These are phyloP conservation scores for Naganishia sp. DNA, from an alignment of 1,284 basidiomycete genomes.

Conservation along the genomic window DNA sequence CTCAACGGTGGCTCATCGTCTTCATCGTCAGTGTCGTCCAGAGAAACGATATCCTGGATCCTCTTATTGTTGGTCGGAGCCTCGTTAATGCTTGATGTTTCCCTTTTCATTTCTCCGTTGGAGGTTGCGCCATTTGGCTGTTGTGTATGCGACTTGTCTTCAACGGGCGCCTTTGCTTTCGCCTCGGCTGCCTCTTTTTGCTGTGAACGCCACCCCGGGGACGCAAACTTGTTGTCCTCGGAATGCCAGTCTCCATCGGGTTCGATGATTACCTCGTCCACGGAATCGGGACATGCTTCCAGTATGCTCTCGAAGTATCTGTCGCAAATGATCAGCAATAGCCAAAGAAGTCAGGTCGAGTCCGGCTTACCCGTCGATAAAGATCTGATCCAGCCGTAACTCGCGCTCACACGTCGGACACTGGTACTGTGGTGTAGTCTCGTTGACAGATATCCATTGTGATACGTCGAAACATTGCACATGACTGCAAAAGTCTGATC, in stretches of 20 bases:
- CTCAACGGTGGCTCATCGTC: constrained; percentile 11
- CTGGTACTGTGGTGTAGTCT: constrained; percentile 91
- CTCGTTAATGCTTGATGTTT: not conserved
- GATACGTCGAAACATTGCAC: constrained; percentile 94
- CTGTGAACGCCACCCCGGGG: constrained; percentile 65
- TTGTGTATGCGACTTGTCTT: constrained; percentile 8
- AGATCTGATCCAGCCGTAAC: constrained; percentile 76
- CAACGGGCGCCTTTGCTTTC: constrained; percentile 23
- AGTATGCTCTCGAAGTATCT: constrained; percentile 85
- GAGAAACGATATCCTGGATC: constrained; percentile 19
- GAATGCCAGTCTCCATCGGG: constrained; percentile 95
- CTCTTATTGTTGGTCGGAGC: not conserved
- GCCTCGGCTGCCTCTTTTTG: constrained; percentile 52
- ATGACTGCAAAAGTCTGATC: constrained; percentile 82
- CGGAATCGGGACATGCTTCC: constrained; percentile 70
- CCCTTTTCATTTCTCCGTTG: not conserved
- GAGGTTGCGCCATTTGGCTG: not conserved
- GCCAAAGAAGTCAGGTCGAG: not conserved
- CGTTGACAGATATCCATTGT: constrained; percentile 93
- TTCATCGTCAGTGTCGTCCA: constrained; percentile 16
- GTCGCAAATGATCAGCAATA: constrained; percentile 23
- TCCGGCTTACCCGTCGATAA: constrained; percentile 78
- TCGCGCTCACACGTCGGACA: constrained; percentile 92
- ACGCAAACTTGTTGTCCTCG: constrained; percentile 77
- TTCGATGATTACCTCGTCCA: constrained; percentile 91